Base-by-base conservation (phyloP, 257 asterid species). In the Fraxinus excelsior region DNA sequence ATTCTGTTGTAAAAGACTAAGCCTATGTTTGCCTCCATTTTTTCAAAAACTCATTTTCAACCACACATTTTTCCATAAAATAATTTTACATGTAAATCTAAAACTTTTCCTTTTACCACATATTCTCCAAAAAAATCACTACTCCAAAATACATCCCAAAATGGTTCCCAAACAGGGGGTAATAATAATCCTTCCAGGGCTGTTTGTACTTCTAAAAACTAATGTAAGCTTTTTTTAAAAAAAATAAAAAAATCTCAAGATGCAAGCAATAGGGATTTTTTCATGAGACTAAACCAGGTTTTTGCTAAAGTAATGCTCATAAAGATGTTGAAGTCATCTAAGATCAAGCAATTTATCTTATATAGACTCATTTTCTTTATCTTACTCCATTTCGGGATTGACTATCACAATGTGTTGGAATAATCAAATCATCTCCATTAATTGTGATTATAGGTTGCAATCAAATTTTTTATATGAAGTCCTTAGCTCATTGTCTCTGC, bases 281-380 rank as follows among this genome's bases (percentile, higher is more conserved):
- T 6, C 65, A 56, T 7, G 65, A 56, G 65, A n/a, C 28, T 18
- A 53, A 53, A 28, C 10, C 65, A 56, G 25, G 25, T 56, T 56
- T 56, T 56, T 56, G 65, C 65, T 56, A 2, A 56, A 56, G 65
- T 56, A 56, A n/a, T 56, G 65, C 65, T n/a, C 25, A 56, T 56
- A 5, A 56, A 56, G 65, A 19, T 7, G 58, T 46, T n/a, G 11
- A 9, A 10, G 19, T 10, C 32, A 60, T 25, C 67, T 60, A 1
- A 60, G 16, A 60, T 56, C 26, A n/a, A 56, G 65, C 65, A 56
- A 56, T 7, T 19, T 2, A 56, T 56, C 65, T 56, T 18, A n/a
- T 56, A n/a, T 1, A 56, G 26, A 56, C 11, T 19, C 65, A 56
- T n/a, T 18, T 56, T 56, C 28, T 56, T 53, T 8, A 56, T n/a